Base-by-base conservation (phyloP, 176 grass and related monocot species). In the Eremochloa ophiuroides region DNA sequence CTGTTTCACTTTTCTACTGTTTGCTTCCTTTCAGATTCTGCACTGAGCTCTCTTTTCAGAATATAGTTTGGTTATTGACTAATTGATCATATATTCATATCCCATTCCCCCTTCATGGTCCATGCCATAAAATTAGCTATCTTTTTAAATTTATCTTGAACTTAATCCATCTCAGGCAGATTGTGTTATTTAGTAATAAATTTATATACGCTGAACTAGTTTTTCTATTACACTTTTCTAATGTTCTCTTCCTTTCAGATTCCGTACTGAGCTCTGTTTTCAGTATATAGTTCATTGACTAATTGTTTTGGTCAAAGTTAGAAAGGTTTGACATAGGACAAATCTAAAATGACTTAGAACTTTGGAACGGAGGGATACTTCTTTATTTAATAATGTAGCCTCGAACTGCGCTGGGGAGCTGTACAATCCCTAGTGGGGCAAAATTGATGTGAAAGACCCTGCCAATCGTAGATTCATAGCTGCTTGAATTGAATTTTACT, bases 141-240 rank as follows among this genome's bases (percentile, higher is more conserved):
- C 13, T 46, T 80, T 69, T 39, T 7, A 37, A 67, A 51, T 79
- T 25, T 25, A 33, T 30, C 41, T 50, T 66, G 62, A 78, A 50
- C 14, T 47, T 10, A 48, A 34, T 66, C 42, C 42, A 48, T 66
- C 13, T 67, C 11, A 12, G 8, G 2, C 18, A 12, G 8, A 4
- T 35, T 8, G 22, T 74, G 20, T 27, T 50, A 66, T 79, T 78
- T 79, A 50, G 17, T 51, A 67, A 63, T 77, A 41, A 77, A 81
- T 79, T 10, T 58, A 72, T 51, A 79, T 79, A 65, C 7, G 55
- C n/a, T 8, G 26, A 58, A 71, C 51, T 23, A 79, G 7, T 39
- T 38, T 41, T 53, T 48, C 25, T 17, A 17, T 42, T 25, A 40
- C 18, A 58, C 5, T 71, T 82, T 79, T 51, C 17, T 43, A 30